These are phyloP conservation scores for Rubia tinctorum DNA, from an alignment of 305 asterid genomes.

Conservation along the genomic window DNA sequence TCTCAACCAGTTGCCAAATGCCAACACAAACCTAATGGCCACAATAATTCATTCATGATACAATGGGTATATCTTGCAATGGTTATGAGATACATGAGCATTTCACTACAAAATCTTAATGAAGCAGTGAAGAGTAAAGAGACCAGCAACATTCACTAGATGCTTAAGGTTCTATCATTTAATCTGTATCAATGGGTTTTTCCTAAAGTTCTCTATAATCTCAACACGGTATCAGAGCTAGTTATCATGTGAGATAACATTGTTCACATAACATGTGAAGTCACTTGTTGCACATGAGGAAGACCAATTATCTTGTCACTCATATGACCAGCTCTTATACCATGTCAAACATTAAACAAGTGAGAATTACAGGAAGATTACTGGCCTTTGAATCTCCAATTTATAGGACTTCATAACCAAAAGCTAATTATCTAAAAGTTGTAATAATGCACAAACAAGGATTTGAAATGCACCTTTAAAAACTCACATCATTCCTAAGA, in stretches of 20 bases:
- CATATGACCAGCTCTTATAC: not conserved
- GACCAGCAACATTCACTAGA: not conserved
- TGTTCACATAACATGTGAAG: not conserved
- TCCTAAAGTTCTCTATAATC: not conserved
- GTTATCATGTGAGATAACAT: not conserved
- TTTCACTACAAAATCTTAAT: too few species aligned
- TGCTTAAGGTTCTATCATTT: not conserved
- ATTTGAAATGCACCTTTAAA: too few species aligned
- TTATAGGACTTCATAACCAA: too few species aligned
- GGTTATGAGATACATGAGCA: too few species aligned
- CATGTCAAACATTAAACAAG: not conserved
- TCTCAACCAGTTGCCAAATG: too few species aligned
- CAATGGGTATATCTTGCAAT: too few species aligned
- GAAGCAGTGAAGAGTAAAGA: too few species aligned
- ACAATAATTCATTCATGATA: too few species aligned
- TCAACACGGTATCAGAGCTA: not conserved
- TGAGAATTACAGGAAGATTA: not conserved
- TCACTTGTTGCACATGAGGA: not conserved
- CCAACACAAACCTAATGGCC: too few species aligned
- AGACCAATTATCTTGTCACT: not conserved
- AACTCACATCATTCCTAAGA: not conserved
- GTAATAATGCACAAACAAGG: not conserved
- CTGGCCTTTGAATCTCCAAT: not conserved
- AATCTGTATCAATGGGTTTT: not conserved
- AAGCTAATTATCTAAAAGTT: too few species aligned